Evolutionary conservation across 2,329 filamentous ascomycete genomes (phyloP).

Genomic region (Aspergillus sp.): DNA sequence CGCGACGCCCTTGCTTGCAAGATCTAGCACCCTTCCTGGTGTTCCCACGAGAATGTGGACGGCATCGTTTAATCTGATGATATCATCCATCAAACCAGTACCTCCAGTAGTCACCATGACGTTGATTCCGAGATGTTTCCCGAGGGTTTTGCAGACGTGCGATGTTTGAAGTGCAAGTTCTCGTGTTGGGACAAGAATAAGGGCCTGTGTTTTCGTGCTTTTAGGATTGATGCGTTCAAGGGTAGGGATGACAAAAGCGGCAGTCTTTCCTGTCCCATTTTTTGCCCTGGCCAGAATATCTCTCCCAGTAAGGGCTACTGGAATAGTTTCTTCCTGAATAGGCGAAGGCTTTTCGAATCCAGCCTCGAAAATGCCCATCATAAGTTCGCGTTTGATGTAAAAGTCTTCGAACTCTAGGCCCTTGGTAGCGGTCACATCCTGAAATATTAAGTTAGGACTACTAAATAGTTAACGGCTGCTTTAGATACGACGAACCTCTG

Average conservation of each 20-base stretch:
- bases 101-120: conserved; percentile 99
- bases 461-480: neutral
- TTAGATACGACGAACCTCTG: conserved; percentile 42
- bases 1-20: conserved; percentile 94
- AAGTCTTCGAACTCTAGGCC: conserved; percentile 98
- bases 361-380: conserved; percentile 99
- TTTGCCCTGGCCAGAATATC: conserved; percentile 96
- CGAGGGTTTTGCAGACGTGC: conserved; percentile 97
- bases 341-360: conserved; percentile 98
- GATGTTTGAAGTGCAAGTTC: conserved; percentile 98
- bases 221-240: conserved; percentile 97
- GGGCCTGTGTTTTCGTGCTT: conserved; percentile 90
- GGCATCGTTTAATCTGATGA: conserved; percentile 87
- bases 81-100: conserved; percentile 92
- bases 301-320: conserved; percentile 89
- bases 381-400: conserved; percentile 85
- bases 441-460: conserved; percentile 21
- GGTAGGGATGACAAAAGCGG: conserved; percentile 93
- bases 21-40: conserved; percentile 90
- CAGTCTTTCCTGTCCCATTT: conserved; percentile 98
- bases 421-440: conserved; percentile 98
- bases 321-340: conserved; percentile 98
- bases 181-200: conserved; percentile 94
- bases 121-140: conserved; percentile 94
- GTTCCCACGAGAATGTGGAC: conserved; percentile 98